A percentile compares a stretch with the other conserved stretches of the same genome.
Conservation (phyloP, 2,329 filamentous ascomycete species). For the Fragosphaeria purpurea region DNA sequence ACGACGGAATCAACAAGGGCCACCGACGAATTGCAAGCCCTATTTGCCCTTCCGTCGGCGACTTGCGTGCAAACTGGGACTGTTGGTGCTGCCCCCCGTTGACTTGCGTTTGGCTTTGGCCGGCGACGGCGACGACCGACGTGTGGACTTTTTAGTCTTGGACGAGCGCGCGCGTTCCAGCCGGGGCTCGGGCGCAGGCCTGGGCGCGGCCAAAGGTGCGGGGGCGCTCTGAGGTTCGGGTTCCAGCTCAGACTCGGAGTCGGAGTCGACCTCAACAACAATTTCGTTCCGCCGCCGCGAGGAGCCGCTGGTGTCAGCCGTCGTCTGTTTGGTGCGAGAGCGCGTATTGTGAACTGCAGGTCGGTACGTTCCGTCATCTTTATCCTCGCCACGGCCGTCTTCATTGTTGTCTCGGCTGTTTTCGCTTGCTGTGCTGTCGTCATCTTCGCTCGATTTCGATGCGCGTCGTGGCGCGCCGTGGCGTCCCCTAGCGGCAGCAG, state of each 20-base stretch:
- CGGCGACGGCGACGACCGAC: slow-evolving; percentile 8
- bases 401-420: slow-evolving; percentile 27
- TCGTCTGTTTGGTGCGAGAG: slow-evolving; percentile 8
- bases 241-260: slow-evolving; percentile 10
- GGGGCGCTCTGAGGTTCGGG: neutral
- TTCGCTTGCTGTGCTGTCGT: slow-evolving; percentile 26
- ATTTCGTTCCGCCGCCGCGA: slow-evolving; percentile 23
- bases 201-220: too few species aligned
- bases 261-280: slow-evolving; percentile 26
- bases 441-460: slow-evolving; percentile 13
- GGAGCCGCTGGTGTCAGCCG: neutral
- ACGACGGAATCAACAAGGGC: neutral
- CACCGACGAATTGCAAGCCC: neutral
- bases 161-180: slow-evolving; percentile 2
- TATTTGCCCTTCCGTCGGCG: slow-evolving; percentile 11
- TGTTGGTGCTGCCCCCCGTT: slow-evolving; percentile 1
- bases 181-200: slow-evolving; percentile 11
- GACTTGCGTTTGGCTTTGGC: slow-evolving; percentile 8
- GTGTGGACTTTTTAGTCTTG: slow-evolving; percentile 15
- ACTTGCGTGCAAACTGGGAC: slow-evolving; percentile 1
- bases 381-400: slow-evolving; percentile 14
- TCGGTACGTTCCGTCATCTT: slow-evolving; percentile 17
- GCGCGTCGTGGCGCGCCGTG: slow-evolving; percentile 24
- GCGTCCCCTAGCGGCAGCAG: slow-evolving; percentile 23
- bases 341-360: slow-evolving; percentile 11